Conservation (phyloP, 192 early-diverging fungal species). For the Mortierella hygrophila region DNA sequence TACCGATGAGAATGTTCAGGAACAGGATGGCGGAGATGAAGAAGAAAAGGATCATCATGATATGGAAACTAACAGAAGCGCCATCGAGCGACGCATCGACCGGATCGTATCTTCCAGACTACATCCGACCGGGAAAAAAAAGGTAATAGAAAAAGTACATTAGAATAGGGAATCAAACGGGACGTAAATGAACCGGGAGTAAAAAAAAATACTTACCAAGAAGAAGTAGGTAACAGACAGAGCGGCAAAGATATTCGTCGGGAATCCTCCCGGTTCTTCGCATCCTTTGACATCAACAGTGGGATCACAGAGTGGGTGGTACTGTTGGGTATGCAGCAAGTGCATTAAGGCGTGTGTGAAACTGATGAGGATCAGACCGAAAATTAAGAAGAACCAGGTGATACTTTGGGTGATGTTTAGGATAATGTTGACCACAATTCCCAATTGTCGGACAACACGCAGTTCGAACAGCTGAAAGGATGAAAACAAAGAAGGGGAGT, state of each 20-base stretch:
- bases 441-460: constrained; percentile 35
- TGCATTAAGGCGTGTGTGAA: constrained; percentile 48
- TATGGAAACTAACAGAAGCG: constrained; percentile 21
- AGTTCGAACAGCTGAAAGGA: constrained; percentile 39
- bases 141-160: not conserved
- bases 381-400: constrained; percentile 43
- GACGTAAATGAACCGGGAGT: no score
- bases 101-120: constrained; percentile 51
- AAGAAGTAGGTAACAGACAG: constrained; percentile 41
- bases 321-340: constrained; percentile 21
- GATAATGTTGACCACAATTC: constrained; percentile 50
- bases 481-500: not conserved
- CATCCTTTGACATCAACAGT: not conserved
- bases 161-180: not conserved
- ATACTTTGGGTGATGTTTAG: constrained; percentile 37
- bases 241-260: not conserved
- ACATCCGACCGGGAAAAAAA: not conserved
- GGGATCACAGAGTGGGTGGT: not conserved
- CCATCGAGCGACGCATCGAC: not conserved
- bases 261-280: constrained; percentile 7
- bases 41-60: constrained; percentile 56
- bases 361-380: constrained; percentile 32
- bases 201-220: constrained; percentile 24
- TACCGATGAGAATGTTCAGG: constrained; percentile 53
- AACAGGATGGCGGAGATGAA: constrained; percentile 50